A percentile compares a stretch with the other conserved stretches of the same genome.
These are phyloP conservation scores for Malassezia nana DNA, from an alignment of 1,284 basidiomycete species.

Conservation along the genomic window DNA sequence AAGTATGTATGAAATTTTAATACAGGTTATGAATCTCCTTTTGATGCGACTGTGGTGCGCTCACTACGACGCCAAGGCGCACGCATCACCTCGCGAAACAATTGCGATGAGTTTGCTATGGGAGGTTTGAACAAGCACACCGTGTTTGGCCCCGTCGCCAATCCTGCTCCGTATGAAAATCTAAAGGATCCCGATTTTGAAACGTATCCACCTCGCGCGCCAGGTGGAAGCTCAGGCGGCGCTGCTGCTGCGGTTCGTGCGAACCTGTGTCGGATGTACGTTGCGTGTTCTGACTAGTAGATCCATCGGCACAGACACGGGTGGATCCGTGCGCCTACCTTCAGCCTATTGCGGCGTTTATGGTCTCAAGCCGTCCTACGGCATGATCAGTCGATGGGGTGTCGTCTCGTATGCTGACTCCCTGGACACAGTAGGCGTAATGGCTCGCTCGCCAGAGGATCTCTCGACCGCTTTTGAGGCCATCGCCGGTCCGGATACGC, in stretches of 20 bases:
- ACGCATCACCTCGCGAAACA: conserved; percentile 72
- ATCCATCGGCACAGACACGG: conserved; percentile 86
- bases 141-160: conserved; percentile 30
- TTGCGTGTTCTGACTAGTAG: not conserved
- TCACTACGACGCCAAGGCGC: conserved; percentile 62
- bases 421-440: conserved; percentile 81
- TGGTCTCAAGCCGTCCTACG: conserved; percentile 90
- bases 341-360: conserved; percentile 86
- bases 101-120: conserved; percentile 98
- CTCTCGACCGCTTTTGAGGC: conserved; percentile 59
- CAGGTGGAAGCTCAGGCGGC: conserved; percentile 51
- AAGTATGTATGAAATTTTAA: not conserved
- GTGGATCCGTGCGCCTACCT: conserved; percentile 82
- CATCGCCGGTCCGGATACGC: conserved; percentile 59
- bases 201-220: not conserved
- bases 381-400: conserved; percentile 78
- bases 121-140: conserved; percentile 52
- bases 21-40: conserved; percentile 60
- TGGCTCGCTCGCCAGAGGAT: conserved; percentile 56
- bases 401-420: conserved; percentile 88
- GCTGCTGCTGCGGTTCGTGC: conserved; percentile 38
- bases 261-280: conserved; percentile 30
- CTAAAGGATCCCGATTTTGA: not conserved
- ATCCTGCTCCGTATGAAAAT: conserved; percentile 21
- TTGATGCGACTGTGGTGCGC: conserved; percentile 73